A percentile compares a stretch with the other conserved stretches of the same genome.
Conservation (phyloP, 2,329 filamentous ascomycete species). For the Ilyonectria mors-panacis region DNA sequence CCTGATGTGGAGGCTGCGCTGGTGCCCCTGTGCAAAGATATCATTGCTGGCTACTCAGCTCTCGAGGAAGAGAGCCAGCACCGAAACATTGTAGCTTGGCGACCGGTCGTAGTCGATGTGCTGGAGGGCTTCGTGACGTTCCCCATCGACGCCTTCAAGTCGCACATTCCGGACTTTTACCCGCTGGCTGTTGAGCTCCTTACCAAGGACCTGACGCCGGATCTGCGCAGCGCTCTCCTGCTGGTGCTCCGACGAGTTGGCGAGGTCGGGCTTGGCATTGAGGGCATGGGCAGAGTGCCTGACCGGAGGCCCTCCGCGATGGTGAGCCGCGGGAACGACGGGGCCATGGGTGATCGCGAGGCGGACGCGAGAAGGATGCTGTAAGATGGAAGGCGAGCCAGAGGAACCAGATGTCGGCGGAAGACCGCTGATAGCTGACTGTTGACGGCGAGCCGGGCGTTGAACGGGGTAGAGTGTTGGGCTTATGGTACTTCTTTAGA, state of each 20-base stretch:
- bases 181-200: constrained; percentile 88
- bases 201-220: constrained; percentile 83
- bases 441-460: constrained; percentile 44
- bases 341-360: constrained; percentile 49
- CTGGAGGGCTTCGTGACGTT: constrained; percentile 93
- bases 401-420: constrained; percentile 21
- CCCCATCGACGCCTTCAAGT: constrained; percentile 82
- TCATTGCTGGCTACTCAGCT: constrained; percentile 86
- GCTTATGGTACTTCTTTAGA: constrained; percentile 44
- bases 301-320: constrained; percentile 59
- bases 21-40: constrained; percentile 95
- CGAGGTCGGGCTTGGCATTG: constrained; percentile 77
- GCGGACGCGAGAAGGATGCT: constrained; percentile 55
- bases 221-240: constrained; percentile 84
- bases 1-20: constrained; percentile 91
- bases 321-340: constrained; percentile 53
- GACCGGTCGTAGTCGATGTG: constrained; percentile 96
- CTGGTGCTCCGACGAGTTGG: constrained; percentile 85
- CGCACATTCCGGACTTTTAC: constrained; percentile 87
- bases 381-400: constrained; percentile 35
- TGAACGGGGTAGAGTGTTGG: constrained; percentile 51
- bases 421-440: constrained; percentile 24
- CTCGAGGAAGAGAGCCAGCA: constrained; percentile 98
- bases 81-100: constrained; percentile 96
- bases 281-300: constrained; percentile 59